Evolutionary conservation across 352 stramenopile genomes (phyloP).

Genomic region (Phytophthora melonis): DNA sequence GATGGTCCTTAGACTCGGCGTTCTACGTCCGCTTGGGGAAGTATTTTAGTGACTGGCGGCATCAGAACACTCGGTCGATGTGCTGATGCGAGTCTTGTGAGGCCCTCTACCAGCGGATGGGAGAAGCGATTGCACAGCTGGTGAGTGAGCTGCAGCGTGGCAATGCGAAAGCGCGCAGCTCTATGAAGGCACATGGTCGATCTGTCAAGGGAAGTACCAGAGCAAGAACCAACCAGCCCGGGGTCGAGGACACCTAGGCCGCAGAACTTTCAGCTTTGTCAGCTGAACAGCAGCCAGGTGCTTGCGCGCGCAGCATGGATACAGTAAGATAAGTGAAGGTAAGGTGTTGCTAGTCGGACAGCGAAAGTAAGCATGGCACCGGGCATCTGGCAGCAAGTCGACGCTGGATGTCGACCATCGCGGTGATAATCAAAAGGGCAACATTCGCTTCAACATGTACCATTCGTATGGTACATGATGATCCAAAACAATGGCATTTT

Average conservation of each 20-base stretch:
- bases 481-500: not conserved
- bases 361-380: not conserved
- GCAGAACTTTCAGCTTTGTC: not conserved
- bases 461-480: not conserved
- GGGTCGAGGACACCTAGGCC: not conserved
- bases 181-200: conserved; percentile 19
- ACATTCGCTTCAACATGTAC: too few relatives aligned
- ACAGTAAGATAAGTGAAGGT: not conserved
- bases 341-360: conserved; percentile 12
- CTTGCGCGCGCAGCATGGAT: not conserved
- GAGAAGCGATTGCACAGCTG: conserved; percentile 16
- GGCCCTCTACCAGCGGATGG: conserved; percentile 17
- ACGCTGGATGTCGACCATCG: conserved; percentile 5
- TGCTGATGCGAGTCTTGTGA: conserved; percentile 8
- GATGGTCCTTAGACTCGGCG: not conserved
- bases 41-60: conserved; percentile 28
- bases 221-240: not conserved
- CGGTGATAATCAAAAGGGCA: not conserved
- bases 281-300: not conserved
- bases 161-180: conserved; percentile 9
- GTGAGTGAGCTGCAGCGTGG: conserved; percentile 13
- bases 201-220: not conserved
- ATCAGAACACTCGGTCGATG: conserved; percentile 7
- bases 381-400: not conserved
- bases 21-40: conserved; percentile 22